phyloP scores from a whole-genome alignment of 2,329 filamentous ascomycete species.

The Lecanicillium sp. region DNA sequence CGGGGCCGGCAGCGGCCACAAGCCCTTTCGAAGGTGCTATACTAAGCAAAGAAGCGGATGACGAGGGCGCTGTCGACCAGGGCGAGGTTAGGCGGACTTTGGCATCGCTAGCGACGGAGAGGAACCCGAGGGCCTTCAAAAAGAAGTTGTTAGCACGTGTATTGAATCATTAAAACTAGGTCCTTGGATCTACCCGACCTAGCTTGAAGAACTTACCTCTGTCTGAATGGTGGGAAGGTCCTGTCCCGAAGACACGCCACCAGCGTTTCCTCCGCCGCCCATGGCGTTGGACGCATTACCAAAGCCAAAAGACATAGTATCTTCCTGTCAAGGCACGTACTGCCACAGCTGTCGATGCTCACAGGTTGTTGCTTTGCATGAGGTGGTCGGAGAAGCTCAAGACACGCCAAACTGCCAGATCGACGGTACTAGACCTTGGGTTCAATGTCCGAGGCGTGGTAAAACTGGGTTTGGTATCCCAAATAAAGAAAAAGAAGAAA shows the following conservation, averaged over 20 bases:
- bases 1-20: conserved; percentile 79
- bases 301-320: conserved; percentile 57
- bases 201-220: conserved; percentile 50
- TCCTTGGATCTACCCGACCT: too few relatives aligned
- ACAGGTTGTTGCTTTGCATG: background rate
- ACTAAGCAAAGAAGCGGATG: conserved; percentile 74
- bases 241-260: conserved; percentile 41
- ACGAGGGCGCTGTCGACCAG: conserved; percentile 69
- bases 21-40: conserved; percentile 74
- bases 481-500: background rate
- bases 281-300: conserved; percentile 36
- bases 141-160: conserved; percentile 14
- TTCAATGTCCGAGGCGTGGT: too few relatives aligned
- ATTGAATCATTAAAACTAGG: too few relatives aligned
- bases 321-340: background rate
- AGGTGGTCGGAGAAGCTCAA: background rate
- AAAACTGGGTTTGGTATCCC: too few relatives aligned
- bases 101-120: conserved; percentile 67
- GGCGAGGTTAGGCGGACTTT: conserved; percentile 73
- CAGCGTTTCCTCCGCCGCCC: conserved; percentile 30
- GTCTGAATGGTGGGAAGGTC: conserved; percentile 73
- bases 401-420: too few relatives aligned
- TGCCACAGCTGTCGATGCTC: background rate
- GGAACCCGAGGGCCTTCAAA: conserved; percentile 65
- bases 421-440: too few relatives aligned